Percentiles rank a stretch among this genome's conserved stretches.
Conservation (phyloP, 805 yeast species). For the Saccharomycopsis fodiens region DNA sequence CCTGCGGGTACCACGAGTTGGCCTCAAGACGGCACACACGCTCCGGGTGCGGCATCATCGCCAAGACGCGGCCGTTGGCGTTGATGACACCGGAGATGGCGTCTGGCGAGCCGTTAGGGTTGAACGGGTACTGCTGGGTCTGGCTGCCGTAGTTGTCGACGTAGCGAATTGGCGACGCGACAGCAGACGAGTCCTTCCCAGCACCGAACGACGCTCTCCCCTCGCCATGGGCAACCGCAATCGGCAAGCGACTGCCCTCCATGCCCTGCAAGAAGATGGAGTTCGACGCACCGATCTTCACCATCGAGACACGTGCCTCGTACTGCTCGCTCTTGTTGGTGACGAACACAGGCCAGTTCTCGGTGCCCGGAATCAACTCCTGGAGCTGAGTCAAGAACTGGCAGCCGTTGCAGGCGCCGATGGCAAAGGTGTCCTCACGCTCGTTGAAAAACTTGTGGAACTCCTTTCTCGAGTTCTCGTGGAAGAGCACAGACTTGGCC, state of each 20-base stretch:
- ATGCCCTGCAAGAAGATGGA: constrained; percentile 77
- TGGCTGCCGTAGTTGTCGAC: constrained; percentile 86
- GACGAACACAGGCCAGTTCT: constrained; percentile 93
- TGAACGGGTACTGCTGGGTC: constrained; percentile 81
- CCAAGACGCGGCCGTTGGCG: constrained; percentile 90
- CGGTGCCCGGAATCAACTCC: constrained; percentile 85
- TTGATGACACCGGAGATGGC: constrained; percentile 91
- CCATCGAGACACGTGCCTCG: constrained; percentile 90
- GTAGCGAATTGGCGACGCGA: constrained; percentile 66
- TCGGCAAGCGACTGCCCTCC: constrained; percentile 91
- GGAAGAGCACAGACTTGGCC: constrained; percentile 93
- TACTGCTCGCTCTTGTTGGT: constrained; percentile 89
- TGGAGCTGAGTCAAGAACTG: constrained; percentile 88
- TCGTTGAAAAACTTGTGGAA: constrained; percentile 76
- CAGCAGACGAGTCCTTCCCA: constrained; percentile 35
- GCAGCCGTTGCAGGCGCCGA: constrained; percentile 98
- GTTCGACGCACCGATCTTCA: constrained; percentile 58
- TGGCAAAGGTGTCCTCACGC: constrained; percentile 87
- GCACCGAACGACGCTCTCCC: constrained; percentile 75
- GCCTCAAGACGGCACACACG: constrained; percentile 83
- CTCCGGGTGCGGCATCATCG: constrained; percentile 99
- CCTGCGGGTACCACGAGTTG: constrained; percentile 79
- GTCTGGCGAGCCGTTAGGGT: constrained; percentile 92
- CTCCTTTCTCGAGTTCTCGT: constrained; percentile 66
- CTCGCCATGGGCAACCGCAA: constrained; percentile 98